phyloP scores from a whole-genome alignment of 805 yeast species.

The Allodekkera sacchari region DNA sequence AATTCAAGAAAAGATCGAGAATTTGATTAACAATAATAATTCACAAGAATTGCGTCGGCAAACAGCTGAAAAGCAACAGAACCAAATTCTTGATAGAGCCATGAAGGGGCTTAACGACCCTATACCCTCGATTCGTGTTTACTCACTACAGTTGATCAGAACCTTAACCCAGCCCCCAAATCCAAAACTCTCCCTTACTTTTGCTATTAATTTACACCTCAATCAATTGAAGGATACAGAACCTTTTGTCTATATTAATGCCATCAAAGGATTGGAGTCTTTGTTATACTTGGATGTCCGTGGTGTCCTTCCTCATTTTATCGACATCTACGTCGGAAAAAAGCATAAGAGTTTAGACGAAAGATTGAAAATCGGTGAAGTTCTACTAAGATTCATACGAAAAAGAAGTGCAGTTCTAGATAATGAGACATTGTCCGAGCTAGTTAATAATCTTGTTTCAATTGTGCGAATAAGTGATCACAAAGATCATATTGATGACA shows the following conservation, averaged over 20 bases:
- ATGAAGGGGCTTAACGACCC: constrained; percentile 65
- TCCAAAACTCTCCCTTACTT: constrained; percentile 24
- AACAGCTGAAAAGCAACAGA: constrained; percentile 25
- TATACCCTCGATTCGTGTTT: constrained; percentile 76
- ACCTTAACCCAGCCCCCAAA: constrained; percentile 34
- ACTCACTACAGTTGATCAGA: constrained; percentile 64
- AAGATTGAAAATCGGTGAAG: constrained; percentile 77
- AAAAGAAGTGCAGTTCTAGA: constrained; percentile 38
- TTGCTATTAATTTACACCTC: constrained; percentile 54
- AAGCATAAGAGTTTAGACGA: constrained; percentile 42
- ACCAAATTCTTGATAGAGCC: constrained; percentile 45
- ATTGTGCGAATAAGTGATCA: constrained; percentile 12
- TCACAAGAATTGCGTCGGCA: neutral
- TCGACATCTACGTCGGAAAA: constrained; percentile 8
- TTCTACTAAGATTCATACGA: constrained; percentile 51
- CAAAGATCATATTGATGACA: constrained; percentile 33
- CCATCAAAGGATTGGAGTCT: constrained; percentile 67
- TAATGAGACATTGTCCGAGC: constrained; percentile 28
- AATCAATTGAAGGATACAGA: constrained; percentile 67
- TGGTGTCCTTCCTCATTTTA: constrained; percentile 5
- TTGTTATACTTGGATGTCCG: constrained; percentile 39
- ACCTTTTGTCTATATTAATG: constrained; percentile 80
- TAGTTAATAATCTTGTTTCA: constrained; percentile 37
- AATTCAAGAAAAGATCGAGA: constrained; percentile 2
- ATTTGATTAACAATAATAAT: constrained; percentile 3